phyloP scores from a whole-genome alignment of 2,329 filamentous ascomycete species.

The Coniochaeta pulveracea region DNA sequence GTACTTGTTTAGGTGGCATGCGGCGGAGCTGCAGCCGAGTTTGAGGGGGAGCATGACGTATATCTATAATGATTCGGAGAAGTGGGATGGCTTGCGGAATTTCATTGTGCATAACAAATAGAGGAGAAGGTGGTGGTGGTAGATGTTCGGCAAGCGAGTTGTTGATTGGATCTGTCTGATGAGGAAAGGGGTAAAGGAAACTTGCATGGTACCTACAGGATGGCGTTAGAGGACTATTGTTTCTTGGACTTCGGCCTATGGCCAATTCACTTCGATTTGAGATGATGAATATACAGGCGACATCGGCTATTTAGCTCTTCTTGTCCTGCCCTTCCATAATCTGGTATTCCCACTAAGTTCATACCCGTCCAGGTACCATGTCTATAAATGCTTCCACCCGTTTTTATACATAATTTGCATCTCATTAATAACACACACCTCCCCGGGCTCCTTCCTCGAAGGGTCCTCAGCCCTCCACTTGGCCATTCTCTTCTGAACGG shows the following conservation, averaged over 20 bases:
- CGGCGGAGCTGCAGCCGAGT: conserved; percentile 82
- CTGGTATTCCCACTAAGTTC: too few species aligned
- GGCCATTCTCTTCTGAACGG: conserved; percentile 27
- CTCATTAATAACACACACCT: conserved; percentile 43
- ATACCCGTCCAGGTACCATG: too few species aligned
- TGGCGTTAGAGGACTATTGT: too few species aligned
- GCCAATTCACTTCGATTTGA: too few species aligned
- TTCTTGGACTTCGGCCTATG: too few species aligned
- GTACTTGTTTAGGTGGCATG: conserved; percentile 88
- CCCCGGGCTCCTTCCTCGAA: conserved; percentile 27
- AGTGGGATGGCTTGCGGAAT: conserved; percentile 79
- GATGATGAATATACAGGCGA: too few species aligned
- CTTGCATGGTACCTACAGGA: too few species aligned
- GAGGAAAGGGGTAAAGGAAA: too few species aligned
- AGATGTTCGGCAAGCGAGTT: too few species aligned
- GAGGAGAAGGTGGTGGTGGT: conserved; percentile 2
- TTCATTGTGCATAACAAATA: conserved; percentile 77
- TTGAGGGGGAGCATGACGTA: conserved; percentile 94
- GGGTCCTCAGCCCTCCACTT: conserved; percentile 26
- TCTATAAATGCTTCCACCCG: conserved; percentile 44
- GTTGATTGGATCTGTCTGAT: too few species aligned
- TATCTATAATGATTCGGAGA: conserved; percentile 82
- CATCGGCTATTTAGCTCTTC: too few species aligned
- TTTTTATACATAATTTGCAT: conserved; percentile 48
- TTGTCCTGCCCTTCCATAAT: too few species aligned